phyloP scores from a whole-genome alignment of 495 filamentous ascomycete species.

The Usnea hakonensis region DNA sequence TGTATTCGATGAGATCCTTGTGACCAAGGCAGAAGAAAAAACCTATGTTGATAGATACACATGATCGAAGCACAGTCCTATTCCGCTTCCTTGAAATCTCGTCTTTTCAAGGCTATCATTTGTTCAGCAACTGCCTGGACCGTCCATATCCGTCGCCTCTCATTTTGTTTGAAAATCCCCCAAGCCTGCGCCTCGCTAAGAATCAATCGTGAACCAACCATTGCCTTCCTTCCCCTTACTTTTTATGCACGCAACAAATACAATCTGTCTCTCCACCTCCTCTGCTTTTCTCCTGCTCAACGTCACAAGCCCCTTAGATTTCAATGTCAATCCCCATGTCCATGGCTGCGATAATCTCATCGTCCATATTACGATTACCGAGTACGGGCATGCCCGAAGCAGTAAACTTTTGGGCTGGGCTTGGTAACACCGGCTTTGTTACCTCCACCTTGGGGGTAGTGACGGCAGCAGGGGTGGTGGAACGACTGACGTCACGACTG shows the following conservation, averaged over 20 bases:
- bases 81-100: neutral
- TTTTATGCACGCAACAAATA: neutral
- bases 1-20: too few relatives aligned
- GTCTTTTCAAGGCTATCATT: too few relatives aligned
- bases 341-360: constrained; percentile 74
- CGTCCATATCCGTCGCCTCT: neutral
- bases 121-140: neutral
- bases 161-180: neutral
- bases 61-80: neutral
- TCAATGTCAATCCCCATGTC: constrained; percentile 79
- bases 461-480: constrained; percentile 38
- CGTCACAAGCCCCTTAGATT: constrained; percentile 35
- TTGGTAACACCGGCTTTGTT: constrained; percentile 15
- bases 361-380: constrained; percentile 66
- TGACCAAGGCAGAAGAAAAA: too few relatives aligned
- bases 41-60: too few relatives aligned
- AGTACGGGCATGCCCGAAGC: constrained; percentile 56
- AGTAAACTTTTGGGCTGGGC: constrained; percentile 29
- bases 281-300: neutral
- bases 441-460: constrained; percentile 25
- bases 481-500: constrained; percentile 36
- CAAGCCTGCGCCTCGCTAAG: constrained; percentile 11
- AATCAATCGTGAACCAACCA: neutral
- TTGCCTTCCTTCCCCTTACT: neutral
- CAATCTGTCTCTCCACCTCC: too few relatives aligned